These are phyloP conservation scores for Solanum chilense DNA, from an alignment of 257 asterid species.

Conservation along the genomic window DNA sequence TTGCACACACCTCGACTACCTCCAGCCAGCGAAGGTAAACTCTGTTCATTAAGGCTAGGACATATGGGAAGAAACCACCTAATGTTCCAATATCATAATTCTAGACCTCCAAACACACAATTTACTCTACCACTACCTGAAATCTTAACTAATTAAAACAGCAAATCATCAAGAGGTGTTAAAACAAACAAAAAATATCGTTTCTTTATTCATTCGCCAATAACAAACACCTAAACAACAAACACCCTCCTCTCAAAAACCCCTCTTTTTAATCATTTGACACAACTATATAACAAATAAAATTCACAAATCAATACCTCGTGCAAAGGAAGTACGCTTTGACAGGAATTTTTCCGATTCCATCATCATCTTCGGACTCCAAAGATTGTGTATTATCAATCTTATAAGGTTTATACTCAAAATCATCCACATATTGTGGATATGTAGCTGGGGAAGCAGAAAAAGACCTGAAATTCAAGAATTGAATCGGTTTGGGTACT, in stretches of 20 bases:
- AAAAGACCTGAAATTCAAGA: conserved; percentile 36
- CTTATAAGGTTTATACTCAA: conserved; percentile 25
- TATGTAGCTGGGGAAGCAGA: conserved; percentile 55
- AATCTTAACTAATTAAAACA: not conserved
- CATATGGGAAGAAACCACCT: not conserved
- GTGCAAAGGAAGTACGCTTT: conserved; percentile 82
- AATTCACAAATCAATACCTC: conserved; percentile 40
- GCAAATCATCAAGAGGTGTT: not conserved
- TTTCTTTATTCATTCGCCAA: not conserved
- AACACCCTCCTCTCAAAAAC: not conserved
- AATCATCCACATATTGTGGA: conserved; percentile 43
- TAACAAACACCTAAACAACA: not conserved
- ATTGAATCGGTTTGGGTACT: conserved; percentile 11
- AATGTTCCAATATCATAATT: not conserved
- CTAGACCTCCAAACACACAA: not conserved
- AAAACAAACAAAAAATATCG: not conserved
- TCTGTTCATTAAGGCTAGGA: not conserved
- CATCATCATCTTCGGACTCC: conserved; percentile 28
- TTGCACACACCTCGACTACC: not conserved
- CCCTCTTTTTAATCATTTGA: not conserved
- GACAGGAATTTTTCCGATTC: conserved; percentile 55
- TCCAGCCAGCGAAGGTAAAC: not conserved
- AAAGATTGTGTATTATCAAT: conserved; percentile 6
- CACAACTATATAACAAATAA: not conserved
- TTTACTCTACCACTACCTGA: not conserved